Evolutionary conservation across 2,329 filamentous ascomycete genomes (phyloP).

Genomic region (Alternaria burnsii): DNA sequence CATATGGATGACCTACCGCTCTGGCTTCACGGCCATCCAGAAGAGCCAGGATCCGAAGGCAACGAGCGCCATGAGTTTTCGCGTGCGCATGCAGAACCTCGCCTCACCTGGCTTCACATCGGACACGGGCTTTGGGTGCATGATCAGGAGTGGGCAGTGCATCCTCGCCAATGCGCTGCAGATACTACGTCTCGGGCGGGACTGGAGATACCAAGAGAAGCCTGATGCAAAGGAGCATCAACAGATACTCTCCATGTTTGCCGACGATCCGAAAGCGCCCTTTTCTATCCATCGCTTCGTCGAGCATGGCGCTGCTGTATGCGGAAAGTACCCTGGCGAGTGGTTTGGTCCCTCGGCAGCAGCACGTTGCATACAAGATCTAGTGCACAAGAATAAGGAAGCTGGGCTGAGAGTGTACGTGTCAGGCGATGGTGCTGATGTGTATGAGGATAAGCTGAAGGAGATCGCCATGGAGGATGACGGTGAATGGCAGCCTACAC

Average conservation of each 20-base stretch:
- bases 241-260: slow-evolving; percentile 79
- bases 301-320: slow-evolving; percentile 81
- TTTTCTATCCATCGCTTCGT: slow-evolving; percentile 98
- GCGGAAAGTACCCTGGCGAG: slow-evolving; percentile 93
- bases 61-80: slow-evolving; percentile 75
- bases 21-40: slow-evolving; percentile 82
- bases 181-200: slow-evolving; percentile 79
- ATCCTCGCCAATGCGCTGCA: slow-evolving; percentile 86
- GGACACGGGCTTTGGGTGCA: slow-evolving; percentile 97
- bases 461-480: slow-evolving; percentile 75
- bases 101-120: slow-evolving; percentile 86
- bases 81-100: slow-evolving; percentile 84
- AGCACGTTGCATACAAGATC: slow-evolving; percentile 87
- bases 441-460: slow-evolving; percentile 90
- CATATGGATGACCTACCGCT: slow-evolving; percentile 97
- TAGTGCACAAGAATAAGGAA: slow-evolving; percentile 71
- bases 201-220: slow-evolving; percentile 75
- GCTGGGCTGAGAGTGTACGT: slow-evolving; percentile 81
- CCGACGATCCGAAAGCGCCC: slow-evolving; percentile 83
- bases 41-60: slow-evolving; percentile 79
- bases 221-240: slow-evolving; percentile 66
- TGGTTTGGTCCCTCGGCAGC: slow-evolving; percentile 99
- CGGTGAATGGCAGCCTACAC: slow-evolving; percentile 77
- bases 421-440: slow-evolving; percentile 87
- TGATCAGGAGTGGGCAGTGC: slow-evolving; percentile 96